Base-by-base conservation (phyloP, 2,329 filamentous ascomycete genomes). In the Nectriaceae sp. region DNA sequence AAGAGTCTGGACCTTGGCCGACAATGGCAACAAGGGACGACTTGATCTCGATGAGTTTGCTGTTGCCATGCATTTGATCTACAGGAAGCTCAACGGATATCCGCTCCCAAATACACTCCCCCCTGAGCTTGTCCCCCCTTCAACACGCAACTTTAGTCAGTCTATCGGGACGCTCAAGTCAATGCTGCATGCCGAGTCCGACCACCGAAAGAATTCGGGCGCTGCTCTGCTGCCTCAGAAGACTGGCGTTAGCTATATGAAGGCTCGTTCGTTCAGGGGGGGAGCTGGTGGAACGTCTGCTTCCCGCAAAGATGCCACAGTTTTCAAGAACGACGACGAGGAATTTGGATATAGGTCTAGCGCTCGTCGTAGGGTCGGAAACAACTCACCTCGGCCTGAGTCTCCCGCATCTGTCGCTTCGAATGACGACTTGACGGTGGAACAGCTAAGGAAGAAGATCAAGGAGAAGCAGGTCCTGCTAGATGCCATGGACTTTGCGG, bases 1-100 rank as follows among this genome's bases (percentile, higher is more conserved):
- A 70, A 82, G 88, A 24, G 86, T 97, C 42, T 99, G 94, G 94
- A 97, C 94, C 10, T 76, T 99, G 49, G 88, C 93, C 3, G 94
- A 99, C 66, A 88, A 92, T 24, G 88, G 92, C 55, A 97, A 99
- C 70, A 94, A 94, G 68, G 94, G 94, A 16, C 88, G 92, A 47
- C 80, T 99, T 22, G 92, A 99, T 62, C 83, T 97, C 63, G 94
- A 99, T 66, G 94, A 99, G 65, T 99, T 99, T 65, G 92, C 94
- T 8, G 93, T 99, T 44, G 91, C 92, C 10, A 99, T 99, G 94
- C 94, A 99, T 79, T 75, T 99, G 71, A 99, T 99, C 62, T 99
- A 99, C 74, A 83, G 94, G 61, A 96, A 95, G 67, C 80, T 99
- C 44, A 97, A 99, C 63, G 93, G 93, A 29, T 97, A 97, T 64